Base-by-base conservation (phyloP, 176 grass and related monocot genomes). In the Metroxylon sagu region DNA sequence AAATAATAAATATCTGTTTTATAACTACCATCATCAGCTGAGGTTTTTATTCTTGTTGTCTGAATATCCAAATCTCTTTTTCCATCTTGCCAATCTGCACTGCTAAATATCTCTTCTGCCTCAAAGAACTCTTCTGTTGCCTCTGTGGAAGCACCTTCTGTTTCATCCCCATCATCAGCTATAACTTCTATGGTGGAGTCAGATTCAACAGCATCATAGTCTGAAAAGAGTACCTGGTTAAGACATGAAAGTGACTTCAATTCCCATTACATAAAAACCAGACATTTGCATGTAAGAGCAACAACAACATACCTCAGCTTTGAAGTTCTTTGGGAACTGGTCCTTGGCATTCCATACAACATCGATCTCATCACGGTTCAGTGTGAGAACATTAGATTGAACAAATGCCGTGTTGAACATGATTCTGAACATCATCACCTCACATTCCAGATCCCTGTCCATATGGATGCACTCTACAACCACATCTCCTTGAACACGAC, bases 341-440 rank as follows among this genome's bases (percentile, higher is more conserved):
- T 60, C 76, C 52, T 54, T 61, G 5, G 54, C 10, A n/a, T 71
- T 75, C 75, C 79, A 83, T 58, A 52, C 51, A 62, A 79, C 53
- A 73, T 88, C 84, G 60, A 83, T 62, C 21, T 88, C 79, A 18
- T 88, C 84, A 26, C 68, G 52, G 15, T 60, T 79, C 49, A 88
- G 69, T 16, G 50, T 56, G 18, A 69, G 15, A 66, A 82, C 72
- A 57, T 83, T 82, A 39, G 79, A 88, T 57, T 61, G 51, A 29
- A 83, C 26, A 76, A 88, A 88, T 29, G 70, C 67, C 19, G 79
- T 88, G 67, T 82, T 83, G 56, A 88, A 69, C 84, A 88, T 88
- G 62, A 83, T 18, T 39, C 84, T 79, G 60, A 83, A 83, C 84
- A 83, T 76, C 25, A 61, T 60, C 18, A 75, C 61, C 56, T 69